Evolutionary conservation across 192 early-diverging fungal genomes (phyloP), one percentile per base, ranked within the genome.

Genomic region (Irineochytrium annulatum): DNA sequence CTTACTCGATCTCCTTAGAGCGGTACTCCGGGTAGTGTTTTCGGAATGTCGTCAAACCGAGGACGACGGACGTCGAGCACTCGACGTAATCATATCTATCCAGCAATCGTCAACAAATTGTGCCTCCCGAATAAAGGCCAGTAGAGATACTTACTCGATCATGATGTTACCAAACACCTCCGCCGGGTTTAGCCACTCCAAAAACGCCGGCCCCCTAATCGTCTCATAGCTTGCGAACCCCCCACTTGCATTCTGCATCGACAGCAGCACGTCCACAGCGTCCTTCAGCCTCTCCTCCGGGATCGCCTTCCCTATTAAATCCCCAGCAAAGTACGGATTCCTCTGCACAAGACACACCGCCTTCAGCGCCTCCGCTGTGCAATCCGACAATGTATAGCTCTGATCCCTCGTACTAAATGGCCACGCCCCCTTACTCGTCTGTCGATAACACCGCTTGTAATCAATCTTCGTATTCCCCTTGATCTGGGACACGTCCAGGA

Each of bases 11-110:
- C 51, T 97, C 86, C 4, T 76, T 73, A 6, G 80, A 51, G 6
- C 91, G 86, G 77, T 99, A 91, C 39, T 87, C 79, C 5, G 94
- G 92, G 67, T 86, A 81, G 32, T 74, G 69, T 55, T 90, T 80
- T 26, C 71, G 55, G 73, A 96, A 99, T 0, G 81, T 77, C 11
- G 81, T 76, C 52, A 99, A 76, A 5, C 90, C 92, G 19, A 95
- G 86, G 6, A 99, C 71, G 5, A 89, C 91, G 27, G 94, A 88
- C 6, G 94, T 95, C 11, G 96, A 94, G 79, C 96, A 99, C 68
- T 99, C 96, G 16, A 92, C 90, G 74, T 99, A 99, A 45, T 77
- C 77, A 80, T 98, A 98, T n/a, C n/a, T n/a, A 74, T 95, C 94
- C 43, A 93, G 84, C 94, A 97, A n/a, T n/a, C n/a, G n/a, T n/a